Conservation (phyloP, 2,329 filamentous ascomycete genomes). For the Penicillium aurantiogriseum region DNA sequence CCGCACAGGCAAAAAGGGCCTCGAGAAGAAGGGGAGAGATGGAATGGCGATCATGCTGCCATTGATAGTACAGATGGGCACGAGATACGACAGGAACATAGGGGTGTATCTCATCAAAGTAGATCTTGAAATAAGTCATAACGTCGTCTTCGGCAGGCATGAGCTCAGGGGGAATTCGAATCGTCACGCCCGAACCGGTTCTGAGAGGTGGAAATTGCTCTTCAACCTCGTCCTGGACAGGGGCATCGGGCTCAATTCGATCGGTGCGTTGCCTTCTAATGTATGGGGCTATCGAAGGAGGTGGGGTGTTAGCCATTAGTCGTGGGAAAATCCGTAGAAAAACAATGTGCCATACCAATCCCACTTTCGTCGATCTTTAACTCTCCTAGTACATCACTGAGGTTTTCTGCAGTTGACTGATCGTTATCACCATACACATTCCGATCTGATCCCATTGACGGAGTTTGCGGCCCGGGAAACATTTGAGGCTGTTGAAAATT, state of each 20-base stretch:
- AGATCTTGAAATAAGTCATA: slow-evolving; percentile 83
- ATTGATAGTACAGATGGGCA: slow-evolving; percentile 79
- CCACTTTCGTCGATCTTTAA: slow-evolving; percentile 84
- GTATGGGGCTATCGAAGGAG: slow-evolving; percentile 66
- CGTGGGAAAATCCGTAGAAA: neutral
- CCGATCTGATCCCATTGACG: slow-evolving; percentile 38
- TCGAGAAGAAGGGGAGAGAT: slow-evolving; percentile 89
- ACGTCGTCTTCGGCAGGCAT: slow-evolving; percentile 87
- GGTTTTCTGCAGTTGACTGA: slow-evolving; percentile 66
- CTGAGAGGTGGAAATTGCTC: slow-evolving; percentile 66
- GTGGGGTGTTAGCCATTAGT: slow-evolving; percentile 8
- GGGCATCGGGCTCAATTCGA: slow-evolving; percentile 53
- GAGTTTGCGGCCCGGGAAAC: slow-evolving; percentile 27
- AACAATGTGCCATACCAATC: slow-evolving; percentile 62
- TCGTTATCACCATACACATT: slow-evolving; percentile 59
- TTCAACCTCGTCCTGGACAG: slow-evolving; percentile 66
- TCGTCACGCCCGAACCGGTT: slow-evolving; percentile 68
- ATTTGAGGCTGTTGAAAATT: slow-evolving; percentile 30
- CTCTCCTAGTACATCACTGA: slow-evolving; percentile 79
- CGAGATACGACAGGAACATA: slow-evolving; percentile 90
- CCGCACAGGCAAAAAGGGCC: slow-evolving; percentile 86
- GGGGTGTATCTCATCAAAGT: slow-evolving; percentile 85
- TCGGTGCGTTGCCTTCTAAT: slow-evolving; percentile 63
- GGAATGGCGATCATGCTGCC: slow-evolving; percentile 75
- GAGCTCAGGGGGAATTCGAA: slow-evolving; percentile 85